Conservation (phyloP, 371 early-diverging fungal genomes). For the Mortierella sp. region DNA sequence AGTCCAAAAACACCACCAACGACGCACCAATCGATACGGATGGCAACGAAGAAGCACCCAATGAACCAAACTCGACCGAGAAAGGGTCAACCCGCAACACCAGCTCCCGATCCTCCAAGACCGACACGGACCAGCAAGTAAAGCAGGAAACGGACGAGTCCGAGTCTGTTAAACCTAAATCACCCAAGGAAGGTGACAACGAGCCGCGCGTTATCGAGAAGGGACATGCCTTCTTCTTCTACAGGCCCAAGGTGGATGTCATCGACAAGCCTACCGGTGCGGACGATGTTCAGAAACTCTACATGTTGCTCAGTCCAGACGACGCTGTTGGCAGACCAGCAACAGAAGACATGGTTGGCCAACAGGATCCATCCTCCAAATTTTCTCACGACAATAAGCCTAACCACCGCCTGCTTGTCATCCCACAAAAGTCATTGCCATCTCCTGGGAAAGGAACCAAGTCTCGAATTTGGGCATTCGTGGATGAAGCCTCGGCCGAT, state of each 20-base stretch:
- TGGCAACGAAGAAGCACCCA: too few relatives aligned
- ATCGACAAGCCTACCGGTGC: conserved; percentile 27
- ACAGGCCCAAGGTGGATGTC: conserved; percentile 56
- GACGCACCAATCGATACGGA: too few relatives aligned
- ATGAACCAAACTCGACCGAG: too few relatives aligned
- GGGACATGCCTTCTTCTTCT: conserved; percentile 60
- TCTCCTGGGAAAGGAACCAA: conserved; percentile 20
- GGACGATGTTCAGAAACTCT: conserved; percentile 56
- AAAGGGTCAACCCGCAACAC: too few relatives aligned
- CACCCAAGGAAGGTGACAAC: too few relatives aligned
- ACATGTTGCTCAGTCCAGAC: conserved; percentile 57
- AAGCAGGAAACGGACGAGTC: too few relatives aligned
- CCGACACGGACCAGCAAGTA: too few relatives aligned
- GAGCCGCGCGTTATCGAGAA: conserved; percentile 24
- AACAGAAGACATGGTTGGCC: conserved; percentile 1
- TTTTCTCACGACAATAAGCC: conserved; percentile 17
- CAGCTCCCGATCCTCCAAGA: too few relatives aligned
- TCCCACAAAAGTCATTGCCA: conserved; percentile 51
- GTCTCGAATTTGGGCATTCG: conserved; percentile 59
- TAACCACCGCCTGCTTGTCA: conserved; percentile 45
- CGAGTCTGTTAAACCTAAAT: too few relatives aligned
- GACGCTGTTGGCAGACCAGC: conserved; percentile 25
- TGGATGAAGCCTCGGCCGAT: conserved; percentile 43
- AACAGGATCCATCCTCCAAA: background rate
- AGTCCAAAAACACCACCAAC: too few relatives aligned